These are phyloP conservation scores for Linum tenue DNA, from an alignment of 345 rosid genomes.

Conservation along the genomic window DNA sequence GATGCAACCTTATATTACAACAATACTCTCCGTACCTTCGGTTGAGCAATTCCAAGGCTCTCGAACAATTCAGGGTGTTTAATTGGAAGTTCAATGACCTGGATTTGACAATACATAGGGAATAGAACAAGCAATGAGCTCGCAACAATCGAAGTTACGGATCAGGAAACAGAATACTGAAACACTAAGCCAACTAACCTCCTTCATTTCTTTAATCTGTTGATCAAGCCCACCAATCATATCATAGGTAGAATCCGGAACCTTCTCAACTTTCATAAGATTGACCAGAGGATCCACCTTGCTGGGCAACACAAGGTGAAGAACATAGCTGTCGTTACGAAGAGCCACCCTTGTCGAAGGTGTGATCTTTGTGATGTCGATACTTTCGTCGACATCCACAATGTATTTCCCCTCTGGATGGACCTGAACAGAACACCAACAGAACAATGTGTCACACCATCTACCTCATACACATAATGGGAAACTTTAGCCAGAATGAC, in stretches of 20 bases:
- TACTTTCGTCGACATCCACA: constrained; percentile 84
- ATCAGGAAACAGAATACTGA: neutral
- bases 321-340: constrained; percentile 25
- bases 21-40: constrained; percentile 50
- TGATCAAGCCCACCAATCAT: too few relatives aligned
- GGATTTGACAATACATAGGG: constrained; percentile 9
- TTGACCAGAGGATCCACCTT: constrained; percentile 95
- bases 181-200: neutral
- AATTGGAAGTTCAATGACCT: constrained; percentile 93
- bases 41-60: constrained; percentile 64
- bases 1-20: neutral
- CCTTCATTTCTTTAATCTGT: too few relatives aligned
- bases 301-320: constrained; percentile 83
- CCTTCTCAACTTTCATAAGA: constrained; percentile 25
- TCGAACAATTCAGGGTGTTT: too few relatives aligned
- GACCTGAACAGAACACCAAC: constrained; percentile 40
- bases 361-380: constrained; percentile 84
- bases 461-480: too few relatives aligned
- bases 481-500: too few relatives aligned
- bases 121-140: neutral
- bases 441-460: neutral
- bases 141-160: constrained; percentile 1
- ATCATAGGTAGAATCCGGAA: too few relatives aligned
- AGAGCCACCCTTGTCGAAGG: constrained; percentile 95
- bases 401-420: constrained; percentile 26